A percentile compares a stretch with the other conserved stretches of the same genome.
Conservation (phyloP, 805 yeast species). For the Yarrowia keelungensis region DNA sequence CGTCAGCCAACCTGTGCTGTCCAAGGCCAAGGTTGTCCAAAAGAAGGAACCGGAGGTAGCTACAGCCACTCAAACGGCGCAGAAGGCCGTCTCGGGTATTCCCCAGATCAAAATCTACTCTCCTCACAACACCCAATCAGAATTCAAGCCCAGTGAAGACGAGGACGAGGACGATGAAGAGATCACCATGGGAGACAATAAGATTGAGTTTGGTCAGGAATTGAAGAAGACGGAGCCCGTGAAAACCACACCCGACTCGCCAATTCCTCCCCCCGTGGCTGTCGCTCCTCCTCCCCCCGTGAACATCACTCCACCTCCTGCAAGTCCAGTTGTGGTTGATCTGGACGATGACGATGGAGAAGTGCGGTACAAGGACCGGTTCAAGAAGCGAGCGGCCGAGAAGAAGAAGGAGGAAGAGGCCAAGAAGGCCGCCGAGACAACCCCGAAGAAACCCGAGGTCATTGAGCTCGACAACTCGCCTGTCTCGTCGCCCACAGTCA, state of each 20-base stretch:
- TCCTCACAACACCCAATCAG: conserved; percentile 24
- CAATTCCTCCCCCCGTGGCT: conserved; percentile 8
- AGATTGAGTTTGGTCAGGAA: conserved; percentile 10
- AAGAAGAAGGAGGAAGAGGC: background rate
- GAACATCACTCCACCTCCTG: conserved; percentile 4
- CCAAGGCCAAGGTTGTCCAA: conserved; percentile 16
- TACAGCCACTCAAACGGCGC: conserved; percentile 17
- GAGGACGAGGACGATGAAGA: conserved; percentile 11
- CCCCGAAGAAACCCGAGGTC: conserved; percentile 3
- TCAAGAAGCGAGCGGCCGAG: conserved; percentile 1
- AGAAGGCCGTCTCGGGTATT: conserved; percentile 21
- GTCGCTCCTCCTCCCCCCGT: conserved; percentile 7
- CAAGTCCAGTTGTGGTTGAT: conserved; percentile 1
- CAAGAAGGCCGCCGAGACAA: background rate
- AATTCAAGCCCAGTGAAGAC: conserved; percentile 25
- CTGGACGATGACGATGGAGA: conserved; percentile 19
- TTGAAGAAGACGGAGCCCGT: background rate
- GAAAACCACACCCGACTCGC: background rate
- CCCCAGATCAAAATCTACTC: conserved; percentile 33
- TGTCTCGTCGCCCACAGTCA: background rate
- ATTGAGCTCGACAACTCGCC: background rate
- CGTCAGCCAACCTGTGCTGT: conserved; percentile 31
- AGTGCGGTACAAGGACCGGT: conserved; percentile 28
- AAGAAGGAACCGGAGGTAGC: conserved; percentile 5
- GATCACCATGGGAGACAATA: conserved; percentile 8